Base-by-base conservation (phyloP, 305 asterid species). In the Andrographis paniculata region DNA sequence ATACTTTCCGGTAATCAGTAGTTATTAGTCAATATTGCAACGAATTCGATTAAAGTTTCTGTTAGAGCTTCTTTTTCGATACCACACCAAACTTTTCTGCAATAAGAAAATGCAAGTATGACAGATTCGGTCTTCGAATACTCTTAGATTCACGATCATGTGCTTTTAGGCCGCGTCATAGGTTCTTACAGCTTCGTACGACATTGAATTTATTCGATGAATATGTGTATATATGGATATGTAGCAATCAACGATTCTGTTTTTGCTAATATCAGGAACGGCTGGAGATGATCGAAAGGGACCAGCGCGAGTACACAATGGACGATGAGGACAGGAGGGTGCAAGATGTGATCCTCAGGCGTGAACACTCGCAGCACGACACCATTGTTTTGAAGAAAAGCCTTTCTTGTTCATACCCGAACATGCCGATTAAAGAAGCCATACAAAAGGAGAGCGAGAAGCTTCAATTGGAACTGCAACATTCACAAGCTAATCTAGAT, bases 391-490 rank as follows among this genome's bases (percentile, higher is more conserved):
- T 79, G 76, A 79, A 73, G 68, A 76, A 76, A 48, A 76, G 74
- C 37, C 59, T 79, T 9, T 76, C 85, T 36, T 76, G 68, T 57
- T 71, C 85, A 11, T 79, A 79, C 30, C 81, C 79, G 6, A 76
- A 76, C 52, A 44, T 86, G 65, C 80, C 94, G 52, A 56, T 82
- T 61, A 52, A 60, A 0, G 85, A 77, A 74, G 95, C 92, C 68
- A 70, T 86, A 64, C 56, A 41, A 33, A 73, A 75, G 62, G 95
- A 86, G 72, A 86, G 61, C 52, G 76, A 86, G 62, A 86, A 82
- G 71, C 95, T 86, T 56, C 92, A 73, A n/a, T 47, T 79, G 56
- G 95, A 86, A 72, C 76, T 82, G 65, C 92, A 82, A 55, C 72
- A 71, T 28, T 86, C 95, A 17, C 92, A 86, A 66, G 79, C 94